A percentile compares a stretch with the other conserved stretches of the same genome.
Evolutionary conservation across 345 rosid genomes (phyloP).

Genomic region (Jatropha curcas): DNA sequence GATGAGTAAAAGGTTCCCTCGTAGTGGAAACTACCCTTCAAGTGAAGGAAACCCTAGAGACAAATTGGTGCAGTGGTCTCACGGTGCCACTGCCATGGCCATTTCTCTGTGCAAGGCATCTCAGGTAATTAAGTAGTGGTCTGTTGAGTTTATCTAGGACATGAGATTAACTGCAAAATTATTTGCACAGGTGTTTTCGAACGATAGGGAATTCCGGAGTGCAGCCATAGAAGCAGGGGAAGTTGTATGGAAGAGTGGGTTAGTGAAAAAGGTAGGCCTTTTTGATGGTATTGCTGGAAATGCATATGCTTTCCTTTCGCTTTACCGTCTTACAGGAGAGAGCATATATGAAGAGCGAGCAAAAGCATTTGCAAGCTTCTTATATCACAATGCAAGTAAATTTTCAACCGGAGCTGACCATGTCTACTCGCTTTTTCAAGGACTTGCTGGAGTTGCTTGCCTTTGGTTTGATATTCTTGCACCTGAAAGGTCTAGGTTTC

Average conservation of each 20-base stretch:
- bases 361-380: slow-evolving; percentile 68
- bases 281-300: slow-evolving; percentile 84
- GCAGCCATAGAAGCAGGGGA: slow-evolving; percentile 96
- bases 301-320: slow-evolving; percentile 80
- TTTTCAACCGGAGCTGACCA: slow-evolving; percentile 24
- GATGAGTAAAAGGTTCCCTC: slow-evolving; percentile 80
- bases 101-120: slow-evolving; percentile 87
- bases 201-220: slow-evolving; percentile 69
- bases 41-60: slow-evolving; percentile 91
- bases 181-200: slow-evolving; percentile 50
- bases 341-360: slow-evolving; percentile 70
- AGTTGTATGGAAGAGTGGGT: slow-evolving; percentile 90
- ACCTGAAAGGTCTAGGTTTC: slow-evolving; percentile 58
- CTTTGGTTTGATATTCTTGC: slow-evolving; percentile 70
- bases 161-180: background rate
- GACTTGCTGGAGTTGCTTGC: slow-evolving; percentile 71
- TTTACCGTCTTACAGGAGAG: slow-evolving; percentile 73
- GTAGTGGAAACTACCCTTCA: slow-evolving; percentile 82
- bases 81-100: slow-evolving; percentile 79
- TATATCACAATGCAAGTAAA: slow-evolving; percentile 48
- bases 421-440: slow-evolving; percentile 68
- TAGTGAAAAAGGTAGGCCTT: slow-evolving; percentile 74
- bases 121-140: slow-evolving; percentile 36
- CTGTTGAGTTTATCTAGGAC: background rate
- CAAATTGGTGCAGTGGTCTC: slow-evolving; percentile 87